Base-by-base conservation (phyloP, 495 filamentous ascomycete species). In the Aspergillus panamensis region DNA sequence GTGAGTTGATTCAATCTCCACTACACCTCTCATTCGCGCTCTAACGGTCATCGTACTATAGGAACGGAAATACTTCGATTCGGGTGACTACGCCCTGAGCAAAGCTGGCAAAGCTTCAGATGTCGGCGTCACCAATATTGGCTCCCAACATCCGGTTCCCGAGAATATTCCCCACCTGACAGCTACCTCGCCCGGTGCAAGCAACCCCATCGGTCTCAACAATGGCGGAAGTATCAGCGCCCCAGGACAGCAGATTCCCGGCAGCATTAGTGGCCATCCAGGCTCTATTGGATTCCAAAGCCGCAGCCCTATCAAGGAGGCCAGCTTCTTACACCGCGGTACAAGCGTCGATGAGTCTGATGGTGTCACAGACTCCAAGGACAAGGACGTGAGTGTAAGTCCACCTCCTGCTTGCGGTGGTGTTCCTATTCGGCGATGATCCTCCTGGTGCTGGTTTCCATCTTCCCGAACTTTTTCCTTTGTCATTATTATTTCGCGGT, bases 51-150 rank as follows among this genome's bases (percentile, higher is more conserved):
- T 17, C 13, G 17, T 16, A 61, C 40, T 49, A n/a, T 53, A 96
- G 83, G 92, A 96, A 72, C 92, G 95, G 75, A 98, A 97, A 79
- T 98, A 97, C 78, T 98, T 98, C 74, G 94, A 98, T 80, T 91
- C 87, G 52, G 93, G 93, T 65, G 93, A 97, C 76, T 97, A 97
- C 62, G 95, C 94, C 67, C 88, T 97, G 76, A 93, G 88, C 74
- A 97, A 98, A 80, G 95, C 94, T 45, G 94, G 95, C 71, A 98
- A 97, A 76, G 91, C 91, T 70, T 89, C 92, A 59, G 89, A 94
- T 70, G 87, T 93, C 65, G 94, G 93, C 68, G 91, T 95, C 33
- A 94, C 93, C 70, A 88, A 85, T 69, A 90, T 98, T 69, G 94
- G 94, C 62, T 90, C 88, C 61, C 88, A 95, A 72, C 94, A 98